Evolutionary conservation across 495 filamentous ascomycete genomes (phyloP).

Genomic region (Pyronema domesticum): DNA sequence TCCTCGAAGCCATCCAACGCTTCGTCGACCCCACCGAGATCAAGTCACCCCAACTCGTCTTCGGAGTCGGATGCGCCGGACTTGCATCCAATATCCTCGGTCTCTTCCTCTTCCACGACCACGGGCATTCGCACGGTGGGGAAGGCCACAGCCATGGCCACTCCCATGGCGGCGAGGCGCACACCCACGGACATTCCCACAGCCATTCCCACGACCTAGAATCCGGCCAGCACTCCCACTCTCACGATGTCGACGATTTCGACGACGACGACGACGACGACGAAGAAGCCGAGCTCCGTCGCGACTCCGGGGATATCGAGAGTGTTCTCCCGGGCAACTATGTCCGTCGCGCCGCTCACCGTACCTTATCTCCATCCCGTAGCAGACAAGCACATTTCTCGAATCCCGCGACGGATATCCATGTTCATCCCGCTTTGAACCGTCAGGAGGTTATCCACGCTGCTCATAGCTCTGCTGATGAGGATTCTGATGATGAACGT

Average conservation of each 20-base stretch:
- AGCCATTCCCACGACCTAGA: neutral
- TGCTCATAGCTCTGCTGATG: slow-evolving; percentile 34
- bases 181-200: slow-evolving; percentile 2
- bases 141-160: slow-evolving; percentile 26
- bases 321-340: slow-evolving; percentile 32
- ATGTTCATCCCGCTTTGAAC: slow-evolving; percentile 76
- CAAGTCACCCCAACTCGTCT: slow-evolving; percentile 61
- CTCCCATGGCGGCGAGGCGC: slow-evolving; percentile 7
- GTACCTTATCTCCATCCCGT: slow-evolving; percentile 13
- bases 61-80: slow-evolving; percentile 71
- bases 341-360: slow-evolving; percentile 21
- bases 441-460: slow-evolving; percentile 79
- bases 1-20: slow-evolving; percentile 79
- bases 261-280: slow-evolving; percentile 22
- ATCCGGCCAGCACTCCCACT: slow-evolving; percentile 16
- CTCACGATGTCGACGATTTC: slow-evolving; percentile 15
- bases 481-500: slow-evolving; percentile 33
- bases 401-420: slow-evolving; percentile 40
- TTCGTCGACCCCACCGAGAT: slow-evolving; percentile 80
- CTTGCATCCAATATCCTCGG: slow-evolving; percentile 83
- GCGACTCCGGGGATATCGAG: slow-evolving; percentile 23
- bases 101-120: slow-evolving; percentile 77
- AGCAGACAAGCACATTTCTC: slow-evolving; percentile 19
- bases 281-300: slow-evolving; percentile 17
- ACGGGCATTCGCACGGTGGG: slow-evolving; percentile 63